Base-by-base conservation (phyloP, 805 yeast genomes). In the Yarrowia sp. region DNA sequence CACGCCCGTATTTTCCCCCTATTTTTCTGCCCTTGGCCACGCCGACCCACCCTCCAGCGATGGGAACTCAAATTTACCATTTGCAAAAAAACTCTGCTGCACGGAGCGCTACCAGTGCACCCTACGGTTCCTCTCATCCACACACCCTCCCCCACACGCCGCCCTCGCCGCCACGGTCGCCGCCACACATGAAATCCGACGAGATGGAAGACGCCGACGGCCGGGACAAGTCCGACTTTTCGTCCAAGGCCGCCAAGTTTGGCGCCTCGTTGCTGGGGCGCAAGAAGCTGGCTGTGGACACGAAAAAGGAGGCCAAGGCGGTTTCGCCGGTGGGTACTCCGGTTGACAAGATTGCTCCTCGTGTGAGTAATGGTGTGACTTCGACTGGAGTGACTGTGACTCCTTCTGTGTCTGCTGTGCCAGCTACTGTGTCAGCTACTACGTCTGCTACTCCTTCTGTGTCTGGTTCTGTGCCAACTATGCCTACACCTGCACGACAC, bases 161-260 rank as follows among this genome's bases (percentile, higher is more conserved):
- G 21, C 56, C 56, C 27, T 47, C 56, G 39, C 56, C 56, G 38
- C 56, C 56, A 19, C 39, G 56, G 56, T 47, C 56, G 56, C 56
- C 56, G 56, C 56, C 56, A 47, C 56, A 47, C 38, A 47, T 47
- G 56, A 31, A 47, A 47, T 32, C 38, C 38, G 56, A 47, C 56
- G 56, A 13, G 24, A 44, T 33, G 38, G 56, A 47, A 21, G 56
- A 32, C 14, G 39, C 56, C 42, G 58, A 51, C 31, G 42, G 35
- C 16, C 22, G 24, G 58, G 58, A 51, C 8, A 35, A 33, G 6
- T 33, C 58, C 31, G 58, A 51, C 36, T 51, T 51, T 35, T 51
- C 58, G 41, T 51, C 58, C 58, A 51, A 51, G 58, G 58, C 58
- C 24, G 58, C 58, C 22, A 51, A 51, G 16, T 51, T 51, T 24